phyloP scores from a whole-genome alignment of 2,329 filamentous ascomycete genomes.

The Immersiporthe knoxdaviesiana region DNA sequence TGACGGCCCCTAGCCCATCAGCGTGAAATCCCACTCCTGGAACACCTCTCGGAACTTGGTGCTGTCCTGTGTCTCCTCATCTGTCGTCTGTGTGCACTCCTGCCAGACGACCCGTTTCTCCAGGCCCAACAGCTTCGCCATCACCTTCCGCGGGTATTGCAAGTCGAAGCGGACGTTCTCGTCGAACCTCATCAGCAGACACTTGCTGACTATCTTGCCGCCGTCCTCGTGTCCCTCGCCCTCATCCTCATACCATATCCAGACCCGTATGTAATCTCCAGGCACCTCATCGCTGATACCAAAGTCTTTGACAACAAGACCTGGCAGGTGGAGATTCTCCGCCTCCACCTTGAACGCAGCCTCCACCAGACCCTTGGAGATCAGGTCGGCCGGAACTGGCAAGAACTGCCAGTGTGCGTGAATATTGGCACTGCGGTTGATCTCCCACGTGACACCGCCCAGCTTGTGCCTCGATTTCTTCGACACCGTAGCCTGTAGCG shows the following conservation, averaged over 20 bases:
- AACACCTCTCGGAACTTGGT: slow-evolving; percentile 80
- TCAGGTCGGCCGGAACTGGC: slow-evolving; percentile 69
- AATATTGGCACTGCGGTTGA: slow-evolving; percentile 78
- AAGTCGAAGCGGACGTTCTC: slow-evolving; percentile 79
- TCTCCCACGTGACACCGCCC: slow-evolving; percentile 89
- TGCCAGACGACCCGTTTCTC: slow-evolving; percentile 83
- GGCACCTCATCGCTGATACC: slow-evolving; percentile 53
- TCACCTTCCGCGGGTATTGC: slow-evolving; percentile 84
- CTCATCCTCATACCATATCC: slow-evolving; percentile 71
- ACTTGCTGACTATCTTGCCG: slow-evolving; percentile 61
- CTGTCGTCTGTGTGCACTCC: slow-evolving; percentile 75
- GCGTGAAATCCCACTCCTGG: slow-evolving; percentile 83
- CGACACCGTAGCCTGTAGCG: slow-evolving; percentile 80
- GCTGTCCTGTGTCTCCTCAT: slow-evolving; percentile 79
- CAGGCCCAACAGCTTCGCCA: slow-evolving; percentile 83
- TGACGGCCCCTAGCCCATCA: slow-evolving; percentile 32
- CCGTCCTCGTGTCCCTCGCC: slow-evolving; percentile 48
- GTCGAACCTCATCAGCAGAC: slow-evolving; percentile 74
- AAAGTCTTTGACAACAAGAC: slow-evolving; percentile 53
- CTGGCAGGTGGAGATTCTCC: slow-evolving; percentile 67
- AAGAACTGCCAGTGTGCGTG: slow-evolving; percentile 95
- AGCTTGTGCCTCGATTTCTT: slow-evolving; percentile 59
- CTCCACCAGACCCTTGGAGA: slow-evolving; percentile 77
- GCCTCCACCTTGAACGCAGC: slow-evolving; percentile 88
- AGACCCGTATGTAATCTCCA: slow-evolving; percentile 78